Percentiles rank a stretch among this genome's conserved stretches.
phyloP scores from a whole-genome alignment of 2,329 filamentous ascomycete species.

The Fusarium sp. region DNA sequence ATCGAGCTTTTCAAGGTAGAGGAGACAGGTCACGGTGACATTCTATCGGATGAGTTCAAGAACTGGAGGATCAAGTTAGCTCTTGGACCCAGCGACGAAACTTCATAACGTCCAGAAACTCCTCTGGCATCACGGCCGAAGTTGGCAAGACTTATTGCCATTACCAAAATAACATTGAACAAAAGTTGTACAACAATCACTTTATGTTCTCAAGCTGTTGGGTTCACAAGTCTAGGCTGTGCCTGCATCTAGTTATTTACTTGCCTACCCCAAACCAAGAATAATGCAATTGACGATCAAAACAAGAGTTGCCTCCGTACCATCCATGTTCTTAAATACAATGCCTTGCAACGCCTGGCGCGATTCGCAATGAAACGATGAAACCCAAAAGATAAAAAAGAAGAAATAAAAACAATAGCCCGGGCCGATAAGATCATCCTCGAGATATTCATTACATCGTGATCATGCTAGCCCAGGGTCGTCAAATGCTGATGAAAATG shows the following conservation, averaged over 20 bases:
- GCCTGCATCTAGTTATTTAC: constrained; percentile 36
- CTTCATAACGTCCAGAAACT: constrained; percentile 5
- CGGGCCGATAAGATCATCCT: constrained; percentile 25
- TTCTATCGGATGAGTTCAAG: constrained; percentile 82
- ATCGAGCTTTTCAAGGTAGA: constrained; percentile 83
- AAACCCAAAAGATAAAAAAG: neutral
- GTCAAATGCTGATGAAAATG: constrained; percentile 26
- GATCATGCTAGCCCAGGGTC: constrained; percentile 25
- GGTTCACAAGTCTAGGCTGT: constrained; percentile 23
- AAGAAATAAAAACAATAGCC: constrained; percentile 26
- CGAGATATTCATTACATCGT: constrained; percentile 44
- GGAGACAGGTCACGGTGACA: constrained; percentile 77
- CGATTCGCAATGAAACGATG: constrained; percentile 25
- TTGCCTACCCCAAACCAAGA: constrained; percentile 7
- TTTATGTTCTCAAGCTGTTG: constrained; percentile 1
- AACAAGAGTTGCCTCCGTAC: constrained; percentile 29
- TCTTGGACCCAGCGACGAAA: constrained; percentile 49
- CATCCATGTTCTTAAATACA: constrained; percentile 28
- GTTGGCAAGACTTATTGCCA: neutral
- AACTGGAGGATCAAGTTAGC: constrained; percentile 76
- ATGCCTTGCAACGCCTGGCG: constrained; percentile 30
- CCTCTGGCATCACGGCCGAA: neutral
- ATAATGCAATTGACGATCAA: constrained; percentile 20
- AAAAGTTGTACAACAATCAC: neutral
- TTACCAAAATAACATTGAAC: neutral